Evolutionary conservation across 2,329 filamentous ascomycete species (phyloP).

Genomic region (Diaporthe sp.): DNA sequence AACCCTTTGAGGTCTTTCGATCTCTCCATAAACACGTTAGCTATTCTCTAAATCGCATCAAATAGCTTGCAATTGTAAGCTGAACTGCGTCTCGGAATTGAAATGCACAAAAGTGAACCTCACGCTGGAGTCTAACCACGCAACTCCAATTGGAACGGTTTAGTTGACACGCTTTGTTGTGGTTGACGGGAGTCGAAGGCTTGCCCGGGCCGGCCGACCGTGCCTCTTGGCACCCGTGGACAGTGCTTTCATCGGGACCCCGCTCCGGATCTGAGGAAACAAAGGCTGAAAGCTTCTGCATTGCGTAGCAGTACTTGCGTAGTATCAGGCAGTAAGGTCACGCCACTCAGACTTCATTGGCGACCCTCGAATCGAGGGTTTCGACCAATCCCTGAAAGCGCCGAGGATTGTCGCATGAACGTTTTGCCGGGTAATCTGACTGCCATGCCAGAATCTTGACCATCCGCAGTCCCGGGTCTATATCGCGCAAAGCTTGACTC

Average conservation of each 20-base stretch:
- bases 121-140: too few species aligned
- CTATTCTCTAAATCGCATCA: not conserved
- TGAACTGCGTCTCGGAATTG: not conserved
- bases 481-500: not conserved
- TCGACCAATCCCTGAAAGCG: not conserved
- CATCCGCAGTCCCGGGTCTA: not conserved
- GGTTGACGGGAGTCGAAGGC: not conserved
- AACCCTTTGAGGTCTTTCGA: not conserved
- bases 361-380: not conserved
- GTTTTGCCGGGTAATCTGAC: not conserved
- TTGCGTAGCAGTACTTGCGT: not conserved
- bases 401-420: not conserved
- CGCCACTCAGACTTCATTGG: not conserved
- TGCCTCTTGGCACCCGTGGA: not conserved
- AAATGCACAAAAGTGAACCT: not conserved
- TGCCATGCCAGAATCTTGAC: not conserved
- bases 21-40: not conserved
- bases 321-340: not conserved
- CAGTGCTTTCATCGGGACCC: not conserved
- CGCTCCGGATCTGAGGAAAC: not conserved
- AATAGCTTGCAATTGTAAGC: not conserved
- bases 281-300: not conserved
- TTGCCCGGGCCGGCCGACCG: not conserved
- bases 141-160: not conserved
- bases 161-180: not conserved